A percentile compares a stretch with the other conserved stretches of the same genome.
Conservation (phyloP, 495 filamentous ascomycete species). For the Delitschia confertaspora region DNA sequence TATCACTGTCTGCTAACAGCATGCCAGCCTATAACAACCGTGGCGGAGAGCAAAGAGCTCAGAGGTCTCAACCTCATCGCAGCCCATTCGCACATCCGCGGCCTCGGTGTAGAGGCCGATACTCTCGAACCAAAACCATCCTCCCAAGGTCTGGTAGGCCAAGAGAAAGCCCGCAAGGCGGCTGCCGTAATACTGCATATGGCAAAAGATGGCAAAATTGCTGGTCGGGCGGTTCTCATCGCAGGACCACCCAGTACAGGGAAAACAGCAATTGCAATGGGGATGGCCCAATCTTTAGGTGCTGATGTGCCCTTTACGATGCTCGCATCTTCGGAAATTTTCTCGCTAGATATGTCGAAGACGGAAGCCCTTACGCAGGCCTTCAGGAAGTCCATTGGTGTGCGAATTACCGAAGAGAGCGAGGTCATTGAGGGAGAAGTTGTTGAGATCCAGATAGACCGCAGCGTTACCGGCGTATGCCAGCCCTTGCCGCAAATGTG, state of each 20-base stretch:
- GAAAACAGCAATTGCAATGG: slow-evolving; percentile 98
- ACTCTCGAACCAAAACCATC: slow-evolving; percentile 74
- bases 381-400: slow-evolving; percentile 93
- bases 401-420: slow-evolving; percentile 94
- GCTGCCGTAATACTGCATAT: slow-evolving; percentile 94
- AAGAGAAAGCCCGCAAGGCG: slow-evolving; percentile 91
- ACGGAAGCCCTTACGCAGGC: slow-evolving; percentile 96
- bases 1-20: too few species aligned
- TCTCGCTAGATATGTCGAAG: slow-evolving; percentile 98
- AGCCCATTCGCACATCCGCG: slow-evolving; percentile 95
- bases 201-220: slow-evolving; percentile 98
- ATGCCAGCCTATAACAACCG: slow-evolving; percentile 82
- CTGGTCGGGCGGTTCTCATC: slow-evolving; percentile 87
- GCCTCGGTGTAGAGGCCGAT: slow-evolving; percentile 86
- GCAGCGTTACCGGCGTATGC: slow-evolving; percentile 81
- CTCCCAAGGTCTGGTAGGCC: slow-evolving; percentile 96
- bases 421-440: slow-evolving; percentile 99
- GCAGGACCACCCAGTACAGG: slow-evolving; percentile 95
- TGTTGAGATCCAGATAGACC: slow-evolving; percentile 97
- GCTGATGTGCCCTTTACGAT: slow-evolving; percentile 93
- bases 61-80: slow-evolving; percentile 92
- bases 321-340: slow-evolving; percentile 91
- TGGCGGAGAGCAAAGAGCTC: slow-evolving; percentile 89
- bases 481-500: not conserved
- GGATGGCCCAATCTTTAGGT: slow-evolving; percentile 93